These are phyloP conservation scores for Cercospora sp. DNA, from an alignment of 2,329 filamentous ascomycete species.

Conservation along the genomic window DNA sequence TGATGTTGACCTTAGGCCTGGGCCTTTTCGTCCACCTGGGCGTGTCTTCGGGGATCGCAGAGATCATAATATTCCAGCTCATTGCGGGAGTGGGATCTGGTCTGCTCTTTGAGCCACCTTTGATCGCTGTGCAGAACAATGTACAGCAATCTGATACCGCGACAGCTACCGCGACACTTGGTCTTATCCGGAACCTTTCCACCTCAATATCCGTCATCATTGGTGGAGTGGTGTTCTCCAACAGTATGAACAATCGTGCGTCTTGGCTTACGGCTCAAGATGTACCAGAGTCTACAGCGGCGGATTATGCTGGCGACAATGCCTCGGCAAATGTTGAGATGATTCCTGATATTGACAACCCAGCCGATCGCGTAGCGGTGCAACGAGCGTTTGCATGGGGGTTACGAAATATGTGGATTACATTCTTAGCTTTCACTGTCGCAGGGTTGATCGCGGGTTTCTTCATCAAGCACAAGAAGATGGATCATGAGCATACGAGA, in stretches of 20 bases:
- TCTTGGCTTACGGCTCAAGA: not conserved
- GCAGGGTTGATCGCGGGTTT: not conserved
- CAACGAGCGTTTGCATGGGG: not conserved
- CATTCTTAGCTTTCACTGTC: not conserved
- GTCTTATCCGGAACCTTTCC: not conserved
- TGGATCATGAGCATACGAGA: conserved; percentile 1
- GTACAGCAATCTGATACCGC: not conserved
- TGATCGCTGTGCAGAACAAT: not conserved
- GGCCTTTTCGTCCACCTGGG: not conserved
- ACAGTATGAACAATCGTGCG: not conserved
- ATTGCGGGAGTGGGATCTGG: not conserved
- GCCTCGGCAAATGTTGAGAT: not conserved
- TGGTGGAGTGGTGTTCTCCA: not conserved
- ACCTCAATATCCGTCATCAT: not conserved
- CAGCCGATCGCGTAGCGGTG: not conserved
- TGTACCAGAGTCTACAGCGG: not conserved
- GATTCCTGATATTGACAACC: not conserved
- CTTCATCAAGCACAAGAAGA: not conserved
- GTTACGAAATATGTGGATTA: not conserved
- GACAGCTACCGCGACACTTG: not conserved
- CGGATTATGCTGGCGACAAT: not conserved
- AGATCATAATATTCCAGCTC: not conserved
- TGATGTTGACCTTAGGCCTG: conserved; percentile 1
- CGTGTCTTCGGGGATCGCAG: not conserved
- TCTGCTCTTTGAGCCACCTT: not conserved